Conservation (phyloP, 23 red algal genomes). For the Gracilaria gracilis region DNA sequence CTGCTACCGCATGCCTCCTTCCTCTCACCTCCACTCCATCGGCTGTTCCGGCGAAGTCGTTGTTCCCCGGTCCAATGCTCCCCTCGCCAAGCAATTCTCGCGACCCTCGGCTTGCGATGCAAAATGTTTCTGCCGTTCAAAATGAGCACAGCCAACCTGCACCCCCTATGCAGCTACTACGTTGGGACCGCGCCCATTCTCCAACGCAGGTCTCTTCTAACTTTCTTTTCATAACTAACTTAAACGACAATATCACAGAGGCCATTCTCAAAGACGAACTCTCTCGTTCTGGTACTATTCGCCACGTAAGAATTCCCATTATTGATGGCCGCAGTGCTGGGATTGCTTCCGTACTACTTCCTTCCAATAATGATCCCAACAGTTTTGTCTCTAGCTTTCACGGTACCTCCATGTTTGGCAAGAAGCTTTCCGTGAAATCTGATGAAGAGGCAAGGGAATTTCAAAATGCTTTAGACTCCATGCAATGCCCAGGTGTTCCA, state of each 20-base stretch:
- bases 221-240: slow-evolving; percentile 33
- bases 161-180: not conserved
- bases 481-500: not conserved
- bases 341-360: slow-evolving; percentile 22
- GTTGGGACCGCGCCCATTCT: not conserved
- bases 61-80: slow-evolving; percentile 19
- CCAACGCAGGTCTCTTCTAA: not conserved
- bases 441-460: not conserved
- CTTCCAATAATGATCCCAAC: not conserved
- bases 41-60: slow-evolving; percentile 4
- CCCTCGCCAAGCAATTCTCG: not conserved
- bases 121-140: not conserved
- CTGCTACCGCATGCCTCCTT: slow-evolving; percentile 24
- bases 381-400: not conserved
- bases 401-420: slow-evolving; percentile 8
- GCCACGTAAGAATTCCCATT: not conserved
- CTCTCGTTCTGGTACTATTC: not conserved
- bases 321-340: slow-evolving; percentile 10
- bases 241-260: slow-evolving; percentile 28
- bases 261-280: not conserved
- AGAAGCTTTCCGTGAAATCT: slow-evolving; percentile 8
- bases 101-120: slow-evolving; percentile 17
- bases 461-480: not conserved
- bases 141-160: not conserved
- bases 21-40: not conserved